These are phyloP conservation scores for Penicillium egyptiacum DNA, from an alignment of 495 filamentous ascomycete genomes.

Conservation along the genomic window DNA sequence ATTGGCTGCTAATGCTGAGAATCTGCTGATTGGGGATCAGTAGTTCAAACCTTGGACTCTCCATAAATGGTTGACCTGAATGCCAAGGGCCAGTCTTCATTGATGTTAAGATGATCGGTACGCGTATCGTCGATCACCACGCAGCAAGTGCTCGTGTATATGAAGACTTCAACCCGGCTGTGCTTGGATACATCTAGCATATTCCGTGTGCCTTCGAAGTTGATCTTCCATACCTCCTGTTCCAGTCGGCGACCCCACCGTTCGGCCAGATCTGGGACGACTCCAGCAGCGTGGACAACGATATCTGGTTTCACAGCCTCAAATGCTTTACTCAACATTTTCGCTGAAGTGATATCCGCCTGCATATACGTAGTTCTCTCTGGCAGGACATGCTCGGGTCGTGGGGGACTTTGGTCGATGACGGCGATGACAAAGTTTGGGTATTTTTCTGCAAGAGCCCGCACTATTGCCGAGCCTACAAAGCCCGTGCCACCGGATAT, in stretches of 20 bases:
- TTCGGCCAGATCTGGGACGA: slow-evolving; percentile 43
- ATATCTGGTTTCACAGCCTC: slow-evolving; percentile 37
- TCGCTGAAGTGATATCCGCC: slow-evolving; percentile 39
- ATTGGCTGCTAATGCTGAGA: background rate
- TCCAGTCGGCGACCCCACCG: slow-evolving; percentile 42
- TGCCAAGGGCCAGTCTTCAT: slow-evolving; percentile 53
- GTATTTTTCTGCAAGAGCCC: slow-evolving; percentile 44
- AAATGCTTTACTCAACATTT: slow-evolving; percentile 33
- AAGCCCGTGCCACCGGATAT: slow-evolving; percentile 58
- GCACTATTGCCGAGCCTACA: slow-evolving; percentile 46
- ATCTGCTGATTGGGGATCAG: background rate
- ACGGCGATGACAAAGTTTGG: slow-evolving; percentile 45
- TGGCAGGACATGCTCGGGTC: slow-evolving; percentile 31
- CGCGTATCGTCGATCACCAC: slow-evolving; percentile 56
- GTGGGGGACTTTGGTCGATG: slow-evolving; percentile 42
- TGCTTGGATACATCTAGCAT: slow-evolving; percentile 52
- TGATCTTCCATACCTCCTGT: slow-evolving; percentile 45
- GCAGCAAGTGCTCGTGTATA: slow-evolving; percentile 59
- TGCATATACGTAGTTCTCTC: slow-evolving; percentile 32
- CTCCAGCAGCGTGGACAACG: slow-evolving; percentile 49
- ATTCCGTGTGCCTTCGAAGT: slow-evolving; percentile 60
- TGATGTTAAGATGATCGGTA: slow-evolving; percentile 52
- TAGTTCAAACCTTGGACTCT: slow-evolving; percentile 52
- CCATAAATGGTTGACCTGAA: slow-evolving; percentile 55
- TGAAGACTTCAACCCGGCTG: slow-evolving; percentile 52